Conservation (phyloP, 2,329 filamentous ascomycete species). For the Huntiella bhutanensis region DNA sequence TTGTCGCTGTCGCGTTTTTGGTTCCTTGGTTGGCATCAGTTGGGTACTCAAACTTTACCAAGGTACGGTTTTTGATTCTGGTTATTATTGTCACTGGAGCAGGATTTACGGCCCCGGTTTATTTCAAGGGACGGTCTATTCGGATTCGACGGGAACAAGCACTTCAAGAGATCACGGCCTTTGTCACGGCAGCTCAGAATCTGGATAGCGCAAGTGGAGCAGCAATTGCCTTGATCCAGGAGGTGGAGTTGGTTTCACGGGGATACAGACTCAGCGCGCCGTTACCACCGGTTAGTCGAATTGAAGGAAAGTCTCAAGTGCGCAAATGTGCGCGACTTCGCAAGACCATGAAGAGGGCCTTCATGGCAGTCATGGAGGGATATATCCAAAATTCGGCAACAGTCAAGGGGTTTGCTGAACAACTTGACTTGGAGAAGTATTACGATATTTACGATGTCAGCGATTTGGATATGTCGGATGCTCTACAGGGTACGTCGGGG, state of each 20-base stretch:
- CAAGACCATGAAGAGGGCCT: constrained; percentile 49
- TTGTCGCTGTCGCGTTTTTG: constrained; percentile 48
- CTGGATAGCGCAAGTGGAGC: constrained; percentile 63
- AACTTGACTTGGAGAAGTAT: constrained; percentile 74
- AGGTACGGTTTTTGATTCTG: constrained; percentile 31
- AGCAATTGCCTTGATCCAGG: constrained; percentile 67
- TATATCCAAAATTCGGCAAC: constrained; percentile 52
- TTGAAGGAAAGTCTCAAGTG: constrained; percentile 66
- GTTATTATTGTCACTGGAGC: constrained; percentile 31
- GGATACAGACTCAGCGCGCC: constrained; percentile 81
- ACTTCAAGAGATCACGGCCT: constrained; percentile 45
- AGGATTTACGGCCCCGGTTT: constrained; percentile 41
- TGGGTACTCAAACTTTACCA: constrained; percentile 27
- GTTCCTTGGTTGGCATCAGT: constrained; percentile 49
- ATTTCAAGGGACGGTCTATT: constrained; percentile 63
- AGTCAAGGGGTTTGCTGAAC: constrained; percentile 56
- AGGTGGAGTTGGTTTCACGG: constrained; percentile 85
- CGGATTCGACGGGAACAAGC: constrained; percentile 59
- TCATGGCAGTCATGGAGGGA: constrained; percentile 49
- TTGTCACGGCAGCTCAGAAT: constrained; percentile 58
- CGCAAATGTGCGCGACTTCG: constrained; percentile 67
- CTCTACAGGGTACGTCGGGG: constrained; percentile 43
- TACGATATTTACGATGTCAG: constrained; percentile 76
- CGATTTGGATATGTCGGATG: constrained; percentile 51
- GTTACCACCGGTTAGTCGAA: constrained; percentile 73